Evolutionary conservation across 2,329 filamentous ascomycete genomes (phyloP), one percentile per base, ranked within the genome.

Genomic region (Aspergillus eucalypticola): DNA sequence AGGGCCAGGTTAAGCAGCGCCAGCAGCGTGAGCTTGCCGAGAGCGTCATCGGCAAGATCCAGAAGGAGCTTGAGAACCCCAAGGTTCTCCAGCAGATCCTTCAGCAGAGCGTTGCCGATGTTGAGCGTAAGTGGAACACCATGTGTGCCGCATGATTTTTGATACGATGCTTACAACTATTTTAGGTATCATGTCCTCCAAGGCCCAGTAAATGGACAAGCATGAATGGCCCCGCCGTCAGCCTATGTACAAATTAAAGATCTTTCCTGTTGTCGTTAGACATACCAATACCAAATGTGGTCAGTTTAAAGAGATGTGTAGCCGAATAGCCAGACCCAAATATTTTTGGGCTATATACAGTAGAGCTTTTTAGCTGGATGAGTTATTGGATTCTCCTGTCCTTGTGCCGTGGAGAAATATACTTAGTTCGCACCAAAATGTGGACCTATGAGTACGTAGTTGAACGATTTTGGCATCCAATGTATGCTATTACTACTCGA

Each of bases 21-120:
- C 92, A 99, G 85, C 95, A 99, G 87, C 89, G 86, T 81, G 95
- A 99, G 86, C 88, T 99, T 68, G 92, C 95, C 67, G 88, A 96
- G 77, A 87, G 83, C 79, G 85, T 99, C 80, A 98, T 99, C 75
- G 88, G 90, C 84, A 99, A 97, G 88, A 95, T 98, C 77, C 89
- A 91, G 81, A 98, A 98, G 88, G 94, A 98, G 86, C 88, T 99
- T 61, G 91, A 97, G 86, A 97, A 90, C 86, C 95, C 96, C 79
- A 98, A 93, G 88, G 86, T 89, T 69, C 88, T 99, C 73, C 92
- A 97, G 86, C 92, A 97, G 84, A 97, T 99, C 75, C 88, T 99
- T 71, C 90, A 95, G 83, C 95, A 99, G 86, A 96, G 92, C 79
- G 87, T 99, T 75, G 82, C 90, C 67, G 95, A 99, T 80, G 89